Percentiles rank a stretch among this genome's conserved stretches.
Conservation (phyloP, 2,329 filamentous ascomycete genomes). For the Arthrinium phaeospermum region DNA sequence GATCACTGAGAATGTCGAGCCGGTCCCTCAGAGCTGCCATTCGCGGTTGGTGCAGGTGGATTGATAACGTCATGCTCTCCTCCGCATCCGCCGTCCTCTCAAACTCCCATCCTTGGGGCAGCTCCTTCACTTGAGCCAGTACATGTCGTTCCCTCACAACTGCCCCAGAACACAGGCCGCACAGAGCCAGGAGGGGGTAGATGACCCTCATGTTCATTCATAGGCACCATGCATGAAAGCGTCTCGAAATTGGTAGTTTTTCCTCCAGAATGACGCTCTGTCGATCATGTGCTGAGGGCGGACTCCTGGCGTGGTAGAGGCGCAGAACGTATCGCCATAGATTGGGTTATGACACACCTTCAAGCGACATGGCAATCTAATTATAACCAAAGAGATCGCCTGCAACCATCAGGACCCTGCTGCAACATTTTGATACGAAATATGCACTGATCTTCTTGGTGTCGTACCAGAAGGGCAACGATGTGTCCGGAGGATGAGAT, state of each 20-base stretch:
- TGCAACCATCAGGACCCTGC: not conserved
- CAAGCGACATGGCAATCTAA: not conserved
- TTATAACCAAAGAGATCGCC: not conserved
- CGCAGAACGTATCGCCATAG: not conserved
- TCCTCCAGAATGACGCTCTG: not conserved
- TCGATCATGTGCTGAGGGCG: not conserved
- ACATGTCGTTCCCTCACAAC: not conserved
- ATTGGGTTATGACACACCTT: not conserved
- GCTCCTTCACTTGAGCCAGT: slow-evolving; percentile 1
- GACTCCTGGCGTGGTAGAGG: not conserved
- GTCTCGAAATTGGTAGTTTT: not conserved
- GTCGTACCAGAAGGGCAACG: slow-evolving; percentile 11
- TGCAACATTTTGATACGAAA: not conserved
- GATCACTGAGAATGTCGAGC: slow-evolving; percentile 33
- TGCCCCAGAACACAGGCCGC: not conserved
- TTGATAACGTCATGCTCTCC: slow-evolving; percentile 36
- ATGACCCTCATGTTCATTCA: not conserved
- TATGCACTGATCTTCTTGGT: slow-evolving; percentile 1
- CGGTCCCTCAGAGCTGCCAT: slow-evolving; percentile 37
- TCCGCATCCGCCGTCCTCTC: slow-evolving; percentile 30
- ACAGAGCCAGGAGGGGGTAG: not conserved
- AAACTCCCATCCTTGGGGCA: slow-evolving; percentile 37
- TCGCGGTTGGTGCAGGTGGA: slow-evolving; percentile 38
- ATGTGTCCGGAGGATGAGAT: not conserved
- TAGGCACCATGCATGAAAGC: not conserved